Percentiles rank a stretch among this genome's conserved stretches.
These are phyloP conservation scores for Talaromyces stipitatus DNA, from an alignment of 495 filamentous ascomycete species.

Conservation along the genomic window DNA sequence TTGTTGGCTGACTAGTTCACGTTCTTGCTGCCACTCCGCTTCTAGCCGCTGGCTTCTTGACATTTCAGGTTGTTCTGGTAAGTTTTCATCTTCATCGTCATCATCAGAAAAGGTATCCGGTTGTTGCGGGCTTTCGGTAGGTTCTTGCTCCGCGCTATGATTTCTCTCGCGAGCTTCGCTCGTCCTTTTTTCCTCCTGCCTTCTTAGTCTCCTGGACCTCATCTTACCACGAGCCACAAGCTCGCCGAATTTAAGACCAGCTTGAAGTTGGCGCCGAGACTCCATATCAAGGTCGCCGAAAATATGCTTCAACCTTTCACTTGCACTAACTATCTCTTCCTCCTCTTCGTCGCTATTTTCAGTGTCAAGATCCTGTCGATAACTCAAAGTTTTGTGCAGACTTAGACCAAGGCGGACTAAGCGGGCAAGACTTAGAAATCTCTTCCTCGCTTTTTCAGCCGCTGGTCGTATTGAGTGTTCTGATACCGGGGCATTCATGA, in stretches of 20 bases:
- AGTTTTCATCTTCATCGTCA: conserved; percentile 1
- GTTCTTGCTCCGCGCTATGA: not conserved
- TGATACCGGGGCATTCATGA: not conserved
- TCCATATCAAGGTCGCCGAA: conserved; percentile 39
- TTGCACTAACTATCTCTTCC: conserved; percentile 14
- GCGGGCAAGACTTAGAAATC: conserved; percentile 25
- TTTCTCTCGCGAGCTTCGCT: not conserved
- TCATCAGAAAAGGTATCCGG: not conserved
- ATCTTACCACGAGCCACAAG: conserved; percentile 27
- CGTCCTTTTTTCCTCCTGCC: conserved; percentile 6
- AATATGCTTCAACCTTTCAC: conserved; percentile 29
- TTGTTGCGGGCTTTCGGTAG: conserved; percentile 6
- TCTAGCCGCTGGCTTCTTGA: conserved; percentile 18
- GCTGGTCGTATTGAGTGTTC: not conserved
- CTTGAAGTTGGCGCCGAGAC: conserved; percentile 34
- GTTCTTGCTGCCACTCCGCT: conserved; percentile 41
- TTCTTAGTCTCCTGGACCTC: conserved; percentile 8
- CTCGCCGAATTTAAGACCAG: conserved; percentile 42
- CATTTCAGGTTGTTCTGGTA: conserved; percentile 12
- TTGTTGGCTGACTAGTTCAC: conserved; percentile 42
- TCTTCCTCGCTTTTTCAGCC: conserved; percentile 8
- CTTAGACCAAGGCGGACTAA: conserved; percentile 40
- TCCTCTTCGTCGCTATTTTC: conserved; percentile 7
- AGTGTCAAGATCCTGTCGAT: conserved; percentile 6
- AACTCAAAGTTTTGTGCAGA: conserved; percentile 37